A percentile compares a stretch with the other conserved stretches of the same genome.
Evolutionary conservation across 805 yeast genomes (phyloP).

Genomic region (Pichia sporocuriosa): DNA sequence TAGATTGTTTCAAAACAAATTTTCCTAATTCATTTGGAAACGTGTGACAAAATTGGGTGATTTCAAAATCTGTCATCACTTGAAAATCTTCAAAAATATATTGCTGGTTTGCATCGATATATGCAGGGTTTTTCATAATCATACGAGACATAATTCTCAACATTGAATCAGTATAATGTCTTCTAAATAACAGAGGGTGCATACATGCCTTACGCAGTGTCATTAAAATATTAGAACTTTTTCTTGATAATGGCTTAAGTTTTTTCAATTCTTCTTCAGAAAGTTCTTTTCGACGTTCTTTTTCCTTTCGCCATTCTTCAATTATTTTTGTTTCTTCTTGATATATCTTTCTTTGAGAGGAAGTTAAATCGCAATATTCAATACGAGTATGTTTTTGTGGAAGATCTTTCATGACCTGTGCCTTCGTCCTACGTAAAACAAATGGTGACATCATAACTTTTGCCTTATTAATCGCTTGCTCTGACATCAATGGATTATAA

Average conservation of each 20-base stretch:
- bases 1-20: conserved; percentile 46
- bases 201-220: conserved; percentile 83
- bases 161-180: conserved; percentile 46
- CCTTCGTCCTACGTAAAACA: conserved; percentile 84
- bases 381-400: conserved; percentile 69
- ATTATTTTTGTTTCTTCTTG: conserved; percentile 46
- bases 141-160: conserved; percentile 64
- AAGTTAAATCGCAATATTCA: conserved; percentile 57
- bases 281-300: conserved; percentile 37
- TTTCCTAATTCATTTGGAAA: conserved; percentile 60
- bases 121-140: conserved; percentile 76
- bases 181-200: conserved; percentile 83
- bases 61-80: conserved; percentile 88
- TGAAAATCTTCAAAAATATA: conserved; percentile 91
- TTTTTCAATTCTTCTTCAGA: conserved; percentile 29
- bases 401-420: conserved; percentile 82
- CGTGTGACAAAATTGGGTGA: conserved; percentile 63
- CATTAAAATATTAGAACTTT: conserved; percentile 68
- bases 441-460: conserved; percentile 98
- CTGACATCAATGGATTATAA: conserved; percentile 77
- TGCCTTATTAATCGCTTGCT: conserved; percentile 88
- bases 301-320: conserved; percentile 34
- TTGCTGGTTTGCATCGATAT: conserved; percentile 63
- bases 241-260: conserved; percentile 20
- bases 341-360: conserved; percentile 53